A percentile compares a stretch with the other conserved stretches of the same genome.
Conservation (phyloP, 2,329 filamentous ascomycete species). For the Penicillium sp. region DNA sequence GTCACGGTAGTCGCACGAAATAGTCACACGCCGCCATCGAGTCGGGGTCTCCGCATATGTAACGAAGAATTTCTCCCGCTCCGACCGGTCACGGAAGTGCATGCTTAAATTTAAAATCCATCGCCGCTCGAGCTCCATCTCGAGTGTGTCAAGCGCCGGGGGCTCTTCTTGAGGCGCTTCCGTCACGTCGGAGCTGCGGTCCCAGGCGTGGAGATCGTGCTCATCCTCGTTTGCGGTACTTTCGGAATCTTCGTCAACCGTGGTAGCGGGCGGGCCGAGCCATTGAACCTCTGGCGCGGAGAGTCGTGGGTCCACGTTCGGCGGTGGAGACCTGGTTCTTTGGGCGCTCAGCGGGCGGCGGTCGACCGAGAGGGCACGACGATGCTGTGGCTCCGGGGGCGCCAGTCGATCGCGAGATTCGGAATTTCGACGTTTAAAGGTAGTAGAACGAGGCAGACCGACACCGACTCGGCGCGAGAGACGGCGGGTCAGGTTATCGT, state of each 20-base stretch:
- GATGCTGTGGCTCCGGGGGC: conserved; percentile 57
- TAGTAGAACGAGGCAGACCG: conserved; percentile 68
- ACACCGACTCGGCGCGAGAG: conserved; percentile 59
- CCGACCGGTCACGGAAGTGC: conserved; percentile 91
- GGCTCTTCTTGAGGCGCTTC: conserved; percentile 19
- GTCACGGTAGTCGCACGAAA: conserved; percentile 87
- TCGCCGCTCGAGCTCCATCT: conserved; percentile 74
- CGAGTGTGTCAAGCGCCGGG: conserved; percentile 46
- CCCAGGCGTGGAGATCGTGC: conserved; percentile 26
- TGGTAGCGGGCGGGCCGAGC: conserved; percentile 31
- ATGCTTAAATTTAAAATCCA: conserved; percentile 99
- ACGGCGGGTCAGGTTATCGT: conserved; percentile 33
- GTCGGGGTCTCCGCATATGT: conserved; percentile 79
- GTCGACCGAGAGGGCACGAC: conserved; percentile 62
- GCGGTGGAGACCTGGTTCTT: conserved; percentile 42
- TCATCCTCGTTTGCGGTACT: conserved; percentile 23
- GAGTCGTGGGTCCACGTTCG: conserved; percentile 34
- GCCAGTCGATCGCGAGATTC: conserved; percentile 70
- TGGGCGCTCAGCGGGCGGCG: conserved; percentile 41
- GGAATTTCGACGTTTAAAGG: conserved; percentile 76
- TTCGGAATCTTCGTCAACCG: conserved; percentile 30
- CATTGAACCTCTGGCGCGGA: conserved; percentile 42
- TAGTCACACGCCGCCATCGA: conserved; percentile 79
- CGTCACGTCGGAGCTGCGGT: conserved; percentile 23
- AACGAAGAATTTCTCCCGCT: conserved; percentile 95